Evolutionary conservation across 176 grass and related monocot genomes (phyloP).

Genomic region (Puccinellia tenuiflora): DNA sequence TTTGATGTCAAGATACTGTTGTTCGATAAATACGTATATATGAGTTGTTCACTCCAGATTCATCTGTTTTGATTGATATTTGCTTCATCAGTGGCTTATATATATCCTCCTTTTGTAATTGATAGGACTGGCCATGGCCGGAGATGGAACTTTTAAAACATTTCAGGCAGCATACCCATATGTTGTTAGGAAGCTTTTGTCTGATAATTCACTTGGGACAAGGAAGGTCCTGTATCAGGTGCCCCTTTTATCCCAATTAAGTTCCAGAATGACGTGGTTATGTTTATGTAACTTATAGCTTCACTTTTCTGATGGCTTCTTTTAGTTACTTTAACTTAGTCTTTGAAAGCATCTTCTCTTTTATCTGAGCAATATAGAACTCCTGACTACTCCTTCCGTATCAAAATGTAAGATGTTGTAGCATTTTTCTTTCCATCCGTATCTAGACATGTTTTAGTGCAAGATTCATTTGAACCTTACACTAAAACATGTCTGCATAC

Average conservation of each 20-base stretch:
- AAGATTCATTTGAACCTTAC: too few species aligned
- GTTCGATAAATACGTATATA: background rate
- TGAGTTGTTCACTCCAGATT: background rate
- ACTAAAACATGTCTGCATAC: too few species aligned
- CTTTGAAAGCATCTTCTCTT: background rate
- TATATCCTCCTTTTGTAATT: background rate
- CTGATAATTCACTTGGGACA: conserved; percentile 60
- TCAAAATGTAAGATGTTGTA: too few species aligned
- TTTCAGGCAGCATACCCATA: conserved; percentile 74
- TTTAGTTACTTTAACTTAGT: background rate
- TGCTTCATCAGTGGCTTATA: conserved; percentile 8
- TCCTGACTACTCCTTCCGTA: background rate
- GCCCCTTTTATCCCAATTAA: background rate
- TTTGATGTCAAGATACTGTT: background rate
- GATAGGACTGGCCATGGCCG: conserved; percentile 55
- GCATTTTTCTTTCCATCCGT: too few species aligned
- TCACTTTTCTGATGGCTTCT: background rate
- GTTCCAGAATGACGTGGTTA: background rate
- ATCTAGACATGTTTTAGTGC: too few species aligned
- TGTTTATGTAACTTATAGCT: background rate
- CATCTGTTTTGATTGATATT: background rate
- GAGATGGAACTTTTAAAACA: conserved; percentile 61
- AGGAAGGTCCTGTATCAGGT: conserved; percentile 66
- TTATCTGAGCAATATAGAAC: background rate
- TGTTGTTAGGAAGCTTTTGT: conserved; percentile 66